Evolutionary conservation across 139 green algal species (phyloP).

Genomic region (Micractinium sp.): DNA sequence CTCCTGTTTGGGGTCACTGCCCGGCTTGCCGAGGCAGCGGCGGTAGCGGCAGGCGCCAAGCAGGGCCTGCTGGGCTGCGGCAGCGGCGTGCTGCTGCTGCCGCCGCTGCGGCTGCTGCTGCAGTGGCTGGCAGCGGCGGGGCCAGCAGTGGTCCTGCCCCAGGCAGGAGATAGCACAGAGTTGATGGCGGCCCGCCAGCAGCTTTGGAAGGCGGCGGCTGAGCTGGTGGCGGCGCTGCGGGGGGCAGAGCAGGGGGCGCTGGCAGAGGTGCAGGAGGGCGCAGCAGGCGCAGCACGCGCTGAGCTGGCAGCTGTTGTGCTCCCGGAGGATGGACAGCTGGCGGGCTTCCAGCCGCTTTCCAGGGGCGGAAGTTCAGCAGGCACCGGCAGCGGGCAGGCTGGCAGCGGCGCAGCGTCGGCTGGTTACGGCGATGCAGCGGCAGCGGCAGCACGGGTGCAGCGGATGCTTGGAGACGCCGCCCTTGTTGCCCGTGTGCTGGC

Average conservation of each 20-base stretch:
- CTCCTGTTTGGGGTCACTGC: not conserved
- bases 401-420: not conserved
- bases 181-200: not conserved
- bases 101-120: constrained; percentile 25
- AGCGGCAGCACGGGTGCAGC: not conserved
- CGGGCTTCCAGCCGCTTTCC: not conserved
- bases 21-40: not conserved
- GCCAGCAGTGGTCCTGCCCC: not conserved
- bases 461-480: not conserved
- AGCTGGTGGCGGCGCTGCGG: not conserved
- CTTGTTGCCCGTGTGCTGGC: not conserved
- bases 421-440: not conserved
- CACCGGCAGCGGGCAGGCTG: not conserved
- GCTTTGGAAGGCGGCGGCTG: not conserved
- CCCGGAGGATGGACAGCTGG: constrained; percentile 3
- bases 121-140: constrained; percentile 8
- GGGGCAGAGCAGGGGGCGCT: not conserved
- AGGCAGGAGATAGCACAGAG: not conserved
- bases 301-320: not conserved
- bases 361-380: too few relatives aligned
- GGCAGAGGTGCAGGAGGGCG: not conserved
- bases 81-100: constrained; percentile 21
- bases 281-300: not conserved
- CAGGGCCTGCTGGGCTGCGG: not conserved
- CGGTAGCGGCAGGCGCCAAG: not conserved